These are phyloP conservation scores for Dorcoceras hygrometricum DNA, from an alignment of 257 asterid species.

Conservation along the genomic window DNA sequence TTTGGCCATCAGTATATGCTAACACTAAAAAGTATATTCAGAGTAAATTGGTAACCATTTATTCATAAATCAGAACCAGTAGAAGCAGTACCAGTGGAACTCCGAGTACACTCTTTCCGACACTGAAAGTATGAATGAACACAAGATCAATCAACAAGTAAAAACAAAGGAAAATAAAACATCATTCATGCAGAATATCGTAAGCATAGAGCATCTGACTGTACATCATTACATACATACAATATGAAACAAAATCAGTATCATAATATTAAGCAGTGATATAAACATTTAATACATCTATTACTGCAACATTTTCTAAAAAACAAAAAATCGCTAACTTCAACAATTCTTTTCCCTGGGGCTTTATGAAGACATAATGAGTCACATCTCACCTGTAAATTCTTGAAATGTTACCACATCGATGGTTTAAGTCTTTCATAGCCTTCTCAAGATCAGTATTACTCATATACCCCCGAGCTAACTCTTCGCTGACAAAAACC, in stretches of 20 bases:
- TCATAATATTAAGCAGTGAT: not conserved
- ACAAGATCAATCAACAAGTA: not conserved
- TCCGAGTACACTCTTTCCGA: slow-evolving; percentile 59
- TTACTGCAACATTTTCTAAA: not conserved
- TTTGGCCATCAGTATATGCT: slow-evolving; percentile 22
- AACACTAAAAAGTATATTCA: slow-evolving; percentile 18
- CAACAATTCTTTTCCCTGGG: not conserved
- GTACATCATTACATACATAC: not conserved
- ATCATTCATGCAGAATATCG: not conserved
- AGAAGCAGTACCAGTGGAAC: slow-evolving; percentile 51
- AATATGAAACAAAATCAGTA: not conserved
- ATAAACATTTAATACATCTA: not conserved
- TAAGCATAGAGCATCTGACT: not conserved
- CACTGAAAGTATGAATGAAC: slow-evolving; percentile 37
- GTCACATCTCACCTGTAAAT: slow-evolving; percentile 63
- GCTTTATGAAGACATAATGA: not conserved
- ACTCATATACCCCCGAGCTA: slow-evolving; percentile 86
- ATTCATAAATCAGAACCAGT: slow-evolving; percentile 9
- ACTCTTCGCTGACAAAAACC: slow-evolving; percentile 49
- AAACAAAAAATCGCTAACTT: too few species aligned
- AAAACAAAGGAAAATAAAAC: too few species aligned
- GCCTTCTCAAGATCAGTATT: slow-evolving; percentile 84
- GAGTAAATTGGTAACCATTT: slow-evolving; percentile 2
- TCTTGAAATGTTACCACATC: slow-evolving; percentile 76
- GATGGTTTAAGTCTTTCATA: slow-evolving; percentile 51